Conservation (phyloP, 2,329 filamentous ascomycete genomes). For the Diaporthe ilicicola region DNA sequence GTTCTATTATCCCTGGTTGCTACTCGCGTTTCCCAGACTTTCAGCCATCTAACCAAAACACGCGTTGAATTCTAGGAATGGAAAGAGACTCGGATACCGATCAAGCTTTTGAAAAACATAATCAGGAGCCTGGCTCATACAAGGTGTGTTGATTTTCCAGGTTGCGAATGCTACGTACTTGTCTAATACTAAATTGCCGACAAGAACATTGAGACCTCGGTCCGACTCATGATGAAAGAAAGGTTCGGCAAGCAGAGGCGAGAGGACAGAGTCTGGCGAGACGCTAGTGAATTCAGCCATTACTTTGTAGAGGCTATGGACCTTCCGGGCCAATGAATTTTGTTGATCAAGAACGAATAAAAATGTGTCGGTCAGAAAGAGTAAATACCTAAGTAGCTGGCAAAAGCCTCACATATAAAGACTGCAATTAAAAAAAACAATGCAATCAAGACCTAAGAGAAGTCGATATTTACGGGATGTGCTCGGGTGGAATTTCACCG, state of each 20-base stretch:
- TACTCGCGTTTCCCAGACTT: not conserved
- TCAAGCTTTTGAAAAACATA: slow-evolving; percentile 10
- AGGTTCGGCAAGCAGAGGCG: not conserved
- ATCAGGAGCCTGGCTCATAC: not conserved
- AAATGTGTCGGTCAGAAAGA: too few species aligned
- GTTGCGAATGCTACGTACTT: not conserved
- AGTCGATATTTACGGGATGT: too few species aligned
- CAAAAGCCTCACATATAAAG: too few species aligned
- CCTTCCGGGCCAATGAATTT: not conserved
- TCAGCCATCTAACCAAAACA: not conserved
- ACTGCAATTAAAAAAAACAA: too few species aligned
- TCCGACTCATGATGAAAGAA: not conserved
- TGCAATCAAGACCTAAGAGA: too few species aligned
- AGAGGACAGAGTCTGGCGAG: slow-evolving; percentile 6
- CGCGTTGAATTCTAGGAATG: not conserved
- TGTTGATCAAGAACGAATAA: not conserved
- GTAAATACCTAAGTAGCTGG: too few species aligned
- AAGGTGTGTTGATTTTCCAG: not conserved
- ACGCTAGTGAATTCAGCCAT: not conserved
- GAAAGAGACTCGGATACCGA: slow-evolving; percentile 11
- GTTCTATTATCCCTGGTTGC: too few species aligned
- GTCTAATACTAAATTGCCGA: not conserved
- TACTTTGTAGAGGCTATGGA: slow-evolving; percentile 17
- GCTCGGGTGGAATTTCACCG: too few species aligned
- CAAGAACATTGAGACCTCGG: not conserved